phyloP scores from a whole-genome alignment of 2,329 filamentous ascomycete genomes.

The Bertia moriformis region DNA sequence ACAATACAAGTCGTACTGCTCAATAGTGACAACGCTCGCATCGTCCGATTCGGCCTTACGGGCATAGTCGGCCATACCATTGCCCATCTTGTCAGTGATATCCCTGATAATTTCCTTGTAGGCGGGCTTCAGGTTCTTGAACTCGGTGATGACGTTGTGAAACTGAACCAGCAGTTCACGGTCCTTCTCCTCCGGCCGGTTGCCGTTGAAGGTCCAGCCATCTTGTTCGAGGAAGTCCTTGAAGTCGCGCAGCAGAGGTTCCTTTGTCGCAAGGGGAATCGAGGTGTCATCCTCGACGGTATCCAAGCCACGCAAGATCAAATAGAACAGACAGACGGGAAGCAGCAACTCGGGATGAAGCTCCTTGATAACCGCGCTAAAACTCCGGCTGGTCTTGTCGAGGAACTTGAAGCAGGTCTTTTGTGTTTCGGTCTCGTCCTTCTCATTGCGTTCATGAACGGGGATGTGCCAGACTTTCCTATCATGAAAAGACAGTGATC shows the following conservation, averaged over 20 bases:
- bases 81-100: constrained; percentile 49
- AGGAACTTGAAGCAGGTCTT: constrained; percentile 77
- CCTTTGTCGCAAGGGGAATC: constrained; percentile 66
- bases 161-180: constrained; percentile 61
- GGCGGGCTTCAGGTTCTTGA: constrained; percentile 70
- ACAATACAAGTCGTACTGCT: constrained; percentile 6
- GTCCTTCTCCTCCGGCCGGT: constrained; percentile 85
- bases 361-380: constrained; percentile 85
- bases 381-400: constrained; percentile 80
- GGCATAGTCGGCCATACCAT: constrained; percentile 5
- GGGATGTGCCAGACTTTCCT: constrained; percentile 97
- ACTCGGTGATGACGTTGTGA: constrained; percentile 27
- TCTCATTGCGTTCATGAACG: constrained; percentile 67
- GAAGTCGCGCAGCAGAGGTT: constrained; percentile 74
- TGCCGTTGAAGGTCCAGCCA: constrained; percentile 81
- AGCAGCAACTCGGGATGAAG: constrained; percentile 86
- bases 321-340: constrained; percentile 81
- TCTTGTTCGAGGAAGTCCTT: constrained; percentile 64
- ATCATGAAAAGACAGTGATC: constrained; percentile 8
- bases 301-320: constrained; percentile 79
- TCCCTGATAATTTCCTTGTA: constrained; percentile 56
- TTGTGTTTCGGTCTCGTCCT: constrained; percentile 60
- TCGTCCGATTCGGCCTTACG: constrained; percentile 4
- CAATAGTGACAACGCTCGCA: constrained; percentile 4
- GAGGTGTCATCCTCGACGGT: constrained; percentile 99